These are phyloP conservation scores for Corchorus capsularis DNA, from an alignment of 345 rosid genomes.

Conservation along the genomic window DNA sequence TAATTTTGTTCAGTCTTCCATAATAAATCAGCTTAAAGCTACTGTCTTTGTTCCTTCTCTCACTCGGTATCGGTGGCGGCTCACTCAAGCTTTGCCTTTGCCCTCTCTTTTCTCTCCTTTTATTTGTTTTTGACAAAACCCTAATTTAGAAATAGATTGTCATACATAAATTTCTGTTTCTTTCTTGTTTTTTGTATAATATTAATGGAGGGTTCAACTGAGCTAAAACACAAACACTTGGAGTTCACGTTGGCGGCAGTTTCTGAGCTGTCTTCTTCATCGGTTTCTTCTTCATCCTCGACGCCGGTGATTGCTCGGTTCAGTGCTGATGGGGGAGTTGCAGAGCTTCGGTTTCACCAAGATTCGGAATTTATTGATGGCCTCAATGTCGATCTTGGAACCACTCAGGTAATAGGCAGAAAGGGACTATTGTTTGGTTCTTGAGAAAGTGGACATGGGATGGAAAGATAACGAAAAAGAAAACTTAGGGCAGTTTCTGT, in stretches of 20 bases:
- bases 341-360: conserved; percentile 54
- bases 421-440: conserved; percentile 17
- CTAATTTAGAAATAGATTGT: conserved; percentile 24
- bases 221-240: conserved; percentile 34
- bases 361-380: conserved; percentile 42
- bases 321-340: conserved; percentile 44
- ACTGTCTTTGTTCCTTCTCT: background rate
- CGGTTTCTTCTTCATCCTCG: conserved; percentile 35
- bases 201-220: conserved; percentile 39
- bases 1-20: background rate
- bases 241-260: conserved; percentile 62
- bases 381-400: conserved; percentile 46
- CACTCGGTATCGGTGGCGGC: conserved; percentile 27
- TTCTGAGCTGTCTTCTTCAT: conserved; percentile 54
- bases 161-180: background rate
- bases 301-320: conserved; percentile 61
- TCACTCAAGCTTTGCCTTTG: background rate
- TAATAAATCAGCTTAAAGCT: background rate
- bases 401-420: conserved; percentile 45
- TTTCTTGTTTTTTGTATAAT: background rate
- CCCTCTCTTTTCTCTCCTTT: background rate
- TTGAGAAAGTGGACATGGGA: background rate
- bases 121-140: conserved; percentile 27
- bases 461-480: background rate
- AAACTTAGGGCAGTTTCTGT: background rate